Evolutionary conservation across 2,329 filamentous ascomycete species (phyloP).

Genomic region (Curvularia hawaiiensis): DNA sequence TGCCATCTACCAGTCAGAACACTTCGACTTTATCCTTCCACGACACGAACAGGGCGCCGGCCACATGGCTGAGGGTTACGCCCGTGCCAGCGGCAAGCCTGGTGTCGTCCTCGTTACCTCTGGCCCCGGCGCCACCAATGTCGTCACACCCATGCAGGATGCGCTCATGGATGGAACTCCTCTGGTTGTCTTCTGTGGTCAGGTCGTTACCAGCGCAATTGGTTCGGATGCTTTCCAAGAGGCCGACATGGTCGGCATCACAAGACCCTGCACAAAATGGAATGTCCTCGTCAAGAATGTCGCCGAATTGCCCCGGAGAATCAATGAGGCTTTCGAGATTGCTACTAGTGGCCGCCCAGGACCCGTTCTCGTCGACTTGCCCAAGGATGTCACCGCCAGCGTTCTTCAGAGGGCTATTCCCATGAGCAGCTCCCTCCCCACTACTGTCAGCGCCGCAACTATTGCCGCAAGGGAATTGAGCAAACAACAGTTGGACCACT

Average conservation of each 20-base stretch:
- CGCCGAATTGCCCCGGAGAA: conserved; percentile 87
- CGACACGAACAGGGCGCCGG: conserved; percentile 97
- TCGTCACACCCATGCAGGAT: conserved; percentile 95
- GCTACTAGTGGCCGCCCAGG: conserved; percentile 92
- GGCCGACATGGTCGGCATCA: conserved; percentile 92
- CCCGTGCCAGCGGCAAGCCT: conserved; percentile 88
- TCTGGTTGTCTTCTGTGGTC: conserved; percentile 93
- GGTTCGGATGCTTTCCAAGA: conserved; percentile 98
- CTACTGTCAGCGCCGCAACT: conserved; percentile 84
- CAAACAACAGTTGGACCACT: conserved; percentile 72
- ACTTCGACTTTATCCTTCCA: conserved; percentile 95
- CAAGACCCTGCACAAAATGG: conserved; percentile 96
- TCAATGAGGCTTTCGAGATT: conserved; percentile 98
- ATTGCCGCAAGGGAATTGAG: conserved; percentile 76
- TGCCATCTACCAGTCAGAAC: conserved; percentile 96
- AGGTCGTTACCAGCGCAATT: conserved; percentile 88
- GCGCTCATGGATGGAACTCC: conserved; percentile 94
- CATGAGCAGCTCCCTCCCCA: conserved; percentile 72
- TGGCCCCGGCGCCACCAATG: conserved; percentile 94
- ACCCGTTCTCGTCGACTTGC: conserved; percentile 92
- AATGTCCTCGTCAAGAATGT: conserved; percentile 98
- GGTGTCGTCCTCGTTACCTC: conserved; percentile 97
- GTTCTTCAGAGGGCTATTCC: conserved; percentile 85
- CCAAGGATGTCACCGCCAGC: conserved; percentile 93
- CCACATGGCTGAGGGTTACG: conserved; percentile 98